Conservation (phyloP, 805 yeast species). For the Cyberlindnera nakhonratchasimensis region DNA sequence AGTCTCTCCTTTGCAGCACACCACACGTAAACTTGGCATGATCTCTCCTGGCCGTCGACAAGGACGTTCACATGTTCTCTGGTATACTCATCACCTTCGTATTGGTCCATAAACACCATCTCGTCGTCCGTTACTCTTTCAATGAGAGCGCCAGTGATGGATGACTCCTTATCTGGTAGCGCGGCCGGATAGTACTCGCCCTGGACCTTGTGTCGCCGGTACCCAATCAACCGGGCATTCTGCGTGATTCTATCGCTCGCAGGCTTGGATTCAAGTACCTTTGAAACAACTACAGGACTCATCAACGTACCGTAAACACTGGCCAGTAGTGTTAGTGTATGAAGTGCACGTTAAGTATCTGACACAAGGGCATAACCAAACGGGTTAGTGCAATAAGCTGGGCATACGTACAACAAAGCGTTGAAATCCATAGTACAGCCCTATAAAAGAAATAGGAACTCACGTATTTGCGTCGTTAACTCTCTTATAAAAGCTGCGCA, state of each 20-base stretch:
- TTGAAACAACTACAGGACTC: constrained; percentile 7
- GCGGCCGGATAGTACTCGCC: constrained; percentile 17
- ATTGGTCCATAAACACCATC: constrained; percentile 10
- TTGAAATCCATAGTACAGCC: not conserved
- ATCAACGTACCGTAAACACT: constrained; percentile 17
- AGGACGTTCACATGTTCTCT: constrained; percentile 4
- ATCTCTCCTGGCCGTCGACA: not conserved
- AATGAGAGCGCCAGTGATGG: constrained; percentile 9
- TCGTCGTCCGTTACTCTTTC: constrained; percentile 7
- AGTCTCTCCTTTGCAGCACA: constrained; percentile 1
- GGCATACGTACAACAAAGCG: constrained; percentile 2
- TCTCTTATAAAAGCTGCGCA: too few relatives aligned
- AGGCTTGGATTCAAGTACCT: constrained; percentile 1
- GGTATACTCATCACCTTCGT: constrained; percentile 14
- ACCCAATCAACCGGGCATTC: constrained; percentile 3
- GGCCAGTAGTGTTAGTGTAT: not conserved
- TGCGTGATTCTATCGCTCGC: not conserved
- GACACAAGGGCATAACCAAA: not conserved
- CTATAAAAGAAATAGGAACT: too few relatives aligned
- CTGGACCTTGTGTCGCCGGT: constrained; percentile 6
- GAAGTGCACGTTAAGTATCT: too few relatives aligned
- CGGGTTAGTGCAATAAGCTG: not conserved
- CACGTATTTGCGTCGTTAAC: too few relatives aligned
- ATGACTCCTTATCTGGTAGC: not conserved
- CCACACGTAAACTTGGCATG: constrained; percentile 12